Evolutionary conservation across 257 asterid species (phyloP), one percentile per base, ranked within the genome.

Genomic region (Echium plantagineum): DNA sequence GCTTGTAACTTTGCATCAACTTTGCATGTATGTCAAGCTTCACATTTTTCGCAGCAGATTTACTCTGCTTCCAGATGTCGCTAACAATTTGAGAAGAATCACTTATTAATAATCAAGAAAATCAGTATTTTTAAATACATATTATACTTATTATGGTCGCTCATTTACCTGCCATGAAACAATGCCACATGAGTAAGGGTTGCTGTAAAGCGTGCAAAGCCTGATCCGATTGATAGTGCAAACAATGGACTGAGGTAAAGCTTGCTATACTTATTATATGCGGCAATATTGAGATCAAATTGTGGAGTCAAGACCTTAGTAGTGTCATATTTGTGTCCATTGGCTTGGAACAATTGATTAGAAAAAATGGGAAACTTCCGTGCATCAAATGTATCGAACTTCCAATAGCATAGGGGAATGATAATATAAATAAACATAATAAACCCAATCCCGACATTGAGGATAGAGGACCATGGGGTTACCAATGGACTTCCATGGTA

Each of bases 401-500:
- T 86, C 99, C 99, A 93, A 78, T 93, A 93, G 59, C 97, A 93
- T 13, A 93, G 12, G 10, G 99, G 99, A 58, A 93, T 80, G 7
- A 93, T 85, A 56, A 93, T 83, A 81, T 93, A 93, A 58, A 93
- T 77, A 60, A 93, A 93, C 91, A 93, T 86, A 74, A 93, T 58
- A 64, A 93, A 93, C 28, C 99, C 99, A 52, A 80, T 15, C 74
- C 72, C 84, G 75, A 93, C 85, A 55, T 93, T 93, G 9, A 93
- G 80, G 63, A 93, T 84, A 2, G 97, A 81, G 47, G 81, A 71
- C 71, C 91, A 93, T 0, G 99, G 99, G 57, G 99, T 47, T 53
- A 93, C 99, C 49, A 93, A 71, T 0, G 99, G 99, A 77, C 99
- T 93, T 62, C 99, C 99, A 42, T 93, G 99, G 58, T 93, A 93